Evolutionary conservation across 2,329 filamentous ascomycete species (phyloP), one percentile per base, ranked within the genome.

Genomic region (Huntiella savannae): DNA sequence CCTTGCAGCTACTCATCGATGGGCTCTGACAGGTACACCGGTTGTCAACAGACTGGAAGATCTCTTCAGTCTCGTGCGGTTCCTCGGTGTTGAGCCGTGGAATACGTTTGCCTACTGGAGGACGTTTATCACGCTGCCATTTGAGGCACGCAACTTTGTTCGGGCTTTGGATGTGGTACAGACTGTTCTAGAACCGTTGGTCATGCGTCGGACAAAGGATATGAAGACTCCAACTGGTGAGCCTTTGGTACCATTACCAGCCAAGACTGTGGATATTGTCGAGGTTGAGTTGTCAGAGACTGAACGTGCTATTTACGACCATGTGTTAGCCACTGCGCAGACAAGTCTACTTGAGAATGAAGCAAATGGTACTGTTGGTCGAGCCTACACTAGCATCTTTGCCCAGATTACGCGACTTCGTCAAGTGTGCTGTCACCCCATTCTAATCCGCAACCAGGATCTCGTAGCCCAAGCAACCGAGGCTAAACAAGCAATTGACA

Each of bases 41-140:
- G 96, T 98, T 48, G 88, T 98, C 53, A 98, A 98, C 59, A 79
- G 85, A 38, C 69, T 98, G 1, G 88, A 96, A 59, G 91, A 96
- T 60, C 65, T 98, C 11, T 96, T 95, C 63, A 93, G 84, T 56
- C 64, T 98, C 34, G 84, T 96, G 10, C 77, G 84, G 3, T 98
- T 96, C 62, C 66, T 98, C 8, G 79, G 84, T 48, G 91, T 98
- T 3, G 88, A 96, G 58, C 91, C 91, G 0, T 98, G 91, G 91
- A 91, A 82, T 56, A 96, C 96, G 59, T 98, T 98, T 60, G 94
- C 87, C 0, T 98, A 94, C 63, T 98, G 91, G 91, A 87, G 87
- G 58, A 96, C 91, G 0, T 98, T 98, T 59, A 96, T 98, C 57
- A 98, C 91, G 0, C 79, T 93, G 1, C 91, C 91, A 0, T 98